These are phyloP conservation scores for Scopulariopsis brevicaulis DNA, from an alignment of 2,329 filamentous ascomycete species.

Conservation along the genomic window DNA sequence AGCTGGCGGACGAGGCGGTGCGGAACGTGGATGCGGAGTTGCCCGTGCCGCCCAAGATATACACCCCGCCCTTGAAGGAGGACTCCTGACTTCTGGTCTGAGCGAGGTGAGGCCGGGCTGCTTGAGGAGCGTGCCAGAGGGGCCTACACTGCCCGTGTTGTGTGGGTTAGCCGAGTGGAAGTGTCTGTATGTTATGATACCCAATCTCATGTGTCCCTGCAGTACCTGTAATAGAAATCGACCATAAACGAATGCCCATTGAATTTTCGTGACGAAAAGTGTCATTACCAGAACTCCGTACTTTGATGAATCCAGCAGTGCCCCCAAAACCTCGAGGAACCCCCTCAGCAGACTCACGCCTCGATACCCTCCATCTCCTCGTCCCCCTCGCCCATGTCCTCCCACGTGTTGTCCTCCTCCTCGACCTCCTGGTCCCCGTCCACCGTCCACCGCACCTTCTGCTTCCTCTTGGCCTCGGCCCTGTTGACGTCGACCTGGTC, in stretches of 20 bases:
- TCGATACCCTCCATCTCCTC: slow-evolving; percentile 28
- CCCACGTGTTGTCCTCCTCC: slow-evolving; percentile 14
- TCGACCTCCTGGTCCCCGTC: slow-evolving; percentile 15
- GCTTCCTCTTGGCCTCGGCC: slow-evolving; percentile 20
- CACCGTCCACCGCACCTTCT: slow-evolving; percentile 7
- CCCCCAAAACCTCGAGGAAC: background rate
- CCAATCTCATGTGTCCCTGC: background rate
- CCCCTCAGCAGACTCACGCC: slow-evolving; percentile 13
- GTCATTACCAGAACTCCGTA: slow-evolving; percentile 3
- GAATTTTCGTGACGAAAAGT: slow-evolving; percentile 1
- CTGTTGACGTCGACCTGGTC: slow-evolving; percentile 24
- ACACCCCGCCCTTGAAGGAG: slow-evolving; percentile 8
- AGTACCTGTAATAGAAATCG: background rate
- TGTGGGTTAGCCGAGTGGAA: background rate
- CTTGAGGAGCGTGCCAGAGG: background rate
- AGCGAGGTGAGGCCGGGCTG: background rate
- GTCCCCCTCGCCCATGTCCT: slow-evolving; percentile 21
- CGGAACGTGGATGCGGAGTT: slow-evolving; percentile 29
- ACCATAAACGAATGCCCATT: background rate
- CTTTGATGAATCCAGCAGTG: slow-evolving; percentile 6
- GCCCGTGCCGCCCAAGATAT: slow-evolving; percentile 24
- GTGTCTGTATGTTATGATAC: background rate
- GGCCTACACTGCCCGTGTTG: background rate
- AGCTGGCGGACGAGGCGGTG: slow-evolving; percentile 23
- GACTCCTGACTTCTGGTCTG: background rate